These are phyloP conservation scores for Ceratobasidium sp. DNA, from an alignment of 1,284 basidiomycete species.

Conservation along the genomic window DNA sequence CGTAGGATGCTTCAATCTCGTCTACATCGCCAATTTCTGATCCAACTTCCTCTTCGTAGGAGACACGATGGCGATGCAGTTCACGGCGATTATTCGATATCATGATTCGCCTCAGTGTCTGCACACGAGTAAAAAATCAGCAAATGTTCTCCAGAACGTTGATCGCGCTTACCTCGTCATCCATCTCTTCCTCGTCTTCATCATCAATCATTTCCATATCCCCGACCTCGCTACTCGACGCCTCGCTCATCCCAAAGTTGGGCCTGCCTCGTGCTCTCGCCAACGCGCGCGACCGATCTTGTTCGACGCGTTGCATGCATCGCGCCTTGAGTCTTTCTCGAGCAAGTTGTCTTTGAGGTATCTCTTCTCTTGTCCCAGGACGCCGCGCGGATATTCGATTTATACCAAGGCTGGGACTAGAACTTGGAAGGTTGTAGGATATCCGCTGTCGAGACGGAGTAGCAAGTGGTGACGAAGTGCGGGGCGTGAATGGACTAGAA, in stretches of 20 bases:
- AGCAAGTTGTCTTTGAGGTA: conserved; percentile 37
- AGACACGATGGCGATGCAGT: conserved; percentile 39
- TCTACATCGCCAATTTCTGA: conserved; percentile 37
- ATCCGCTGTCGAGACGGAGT: conserved; percentile 16
- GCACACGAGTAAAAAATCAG: neutral
- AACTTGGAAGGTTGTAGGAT: neutral
- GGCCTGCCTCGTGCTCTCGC: conserved; percentile 31
- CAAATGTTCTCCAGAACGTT: neutral
- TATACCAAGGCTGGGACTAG: conserved; percentile 28
- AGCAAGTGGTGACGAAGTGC: conserved; percentile 39
- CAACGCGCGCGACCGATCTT: conserved; percentile 38
- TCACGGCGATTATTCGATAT: conserved; percentile 33
- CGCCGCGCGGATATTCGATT: conserved; percentile 26
- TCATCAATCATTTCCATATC: conserved; percentile 43
- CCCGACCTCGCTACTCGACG: conserved; percentile 37
- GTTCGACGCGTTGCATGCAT: conserved; percentile 46
- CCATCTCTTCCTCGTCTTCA: conserved; percentile 36
- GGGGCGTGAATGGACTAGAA: conserved; percentile 33
- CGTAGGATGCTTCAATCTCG: conserved; percentile 41
- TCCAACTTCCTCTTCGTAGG: conserved; percentile 40
- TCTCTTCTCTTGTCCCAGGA: conserved; percentile 27
- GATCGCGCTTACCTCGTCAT: conserved; percentile 20
- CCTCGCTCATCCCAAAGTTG: conserved; percentile 43
- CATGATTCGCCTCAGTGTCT: conserved; percentile 43
- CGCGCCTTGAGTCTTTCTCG: conserved; percentile 40